phyloP scores from a whole-genome alignment of 331 rosid species.

The Erythrophleum ivorense region DNA sequence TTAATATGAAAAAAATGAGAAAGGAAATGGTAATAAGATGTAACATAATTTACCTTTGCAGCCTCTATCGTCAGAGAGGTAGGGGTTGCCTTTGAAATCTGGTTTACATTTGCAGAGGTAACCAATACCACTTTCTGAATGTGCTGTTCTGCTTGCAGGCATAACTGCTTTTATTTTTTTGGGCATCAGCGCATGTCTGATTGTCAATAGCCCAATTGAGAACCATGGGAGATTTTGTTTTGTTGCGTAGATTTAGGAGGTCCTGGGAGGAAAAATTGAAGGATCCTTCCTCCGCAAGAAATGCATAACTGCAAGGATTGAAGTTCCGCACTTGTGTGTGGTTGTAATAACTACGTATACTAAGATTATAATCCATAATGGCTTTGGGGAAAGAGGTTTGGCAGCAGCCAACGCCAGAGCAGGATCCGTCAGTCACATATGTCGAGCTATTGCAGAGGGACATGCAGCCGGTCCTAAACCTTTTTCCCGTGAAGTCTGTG shows the following conservation, averaged over 20 bases:
- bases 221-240: not conserved
- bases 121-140: not conserved
- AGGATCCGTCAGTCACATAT: not conserved
- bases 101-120: not conserved
- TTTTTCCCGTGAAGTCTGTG: not conserved
- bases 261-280: not conserved
- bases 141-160: slow-evolving; percentile 8
- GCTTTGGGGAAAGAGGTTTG: slow-evolving; percentile 21
- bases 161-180: not conserved
- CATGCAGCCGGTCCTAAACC: slow-evolving; percentile 1
- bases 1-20: too few species aligned
- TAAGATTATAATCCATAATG: not conserved
- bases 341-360: accelerated
- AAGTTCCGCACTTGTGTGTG: not conserved
- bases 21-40: not conserved
- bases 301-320: slow-evolving; percentile 21
- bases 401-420: slow-evolving; percentile 45
- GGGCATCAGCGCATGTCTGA: not conserved
- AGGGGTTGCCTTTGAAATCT: not conserved
- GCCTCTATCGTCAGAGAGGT: not conserved
- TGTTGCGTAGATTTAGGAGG: not conserved
- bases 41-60: not conserved
- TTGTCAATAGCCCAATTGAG: slow-evolving; percentile 15
- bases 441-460: not conserved
- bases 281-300: not conserved